Evolutionary conservation across 176 grass and related monocot genomes (phyloP).

Genomic region (Calamus simplicifolius): DNA sequence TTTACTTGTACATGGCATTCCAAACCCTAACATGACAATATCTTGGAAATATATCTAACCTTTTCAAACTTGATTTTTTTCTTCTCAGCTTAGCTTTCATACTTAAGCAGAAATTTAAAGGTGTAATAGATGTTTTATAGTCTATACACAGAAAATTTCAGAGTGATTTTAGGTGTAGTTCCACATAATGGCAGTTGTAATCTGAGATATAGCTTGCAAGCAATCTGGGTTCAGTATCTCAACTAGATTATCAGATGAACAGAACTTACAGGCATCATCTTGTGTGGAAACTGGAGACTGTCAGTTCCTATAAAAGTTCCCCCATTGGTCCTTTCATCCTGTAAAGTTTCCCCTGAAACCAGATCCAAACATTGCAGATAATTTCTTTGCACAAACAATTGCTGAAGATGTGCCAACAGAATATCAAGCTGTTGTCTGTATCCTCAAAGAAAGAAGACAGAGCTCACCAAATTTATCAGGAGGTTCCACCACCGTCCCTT

Average conservation of each 20-base stretch:
- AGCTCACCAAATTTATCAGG: constrained; percentile 87
- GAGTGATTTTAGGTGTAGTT: background rate
- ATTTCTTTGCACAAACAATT: too few relatives aligned
- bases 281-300: constrained; percentile 76
- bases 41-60: too few relatives aligned
- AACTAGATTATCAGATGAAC: background rate
- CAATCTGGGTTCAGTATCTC: background rate
- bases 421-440: background rate
- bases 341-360: constrained; percentile 64
- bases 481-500: constrained; percentile 93
- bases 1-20: too few relatives aligned
- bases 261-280: constrained; percentile 87
- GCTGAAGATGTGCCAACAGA: background rate
- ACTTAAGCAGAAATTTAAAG: too few relatives aligned
- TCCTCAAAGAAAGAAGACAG: constrained; percentile 13
- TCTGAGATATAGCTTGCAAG: background rate
- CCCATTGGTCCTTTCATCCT: constrained; percentile 71
- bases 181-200: too few relatives aligned
- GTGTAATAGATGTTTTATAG: too few relatives aligned
- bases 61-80: too few relatives aligned
- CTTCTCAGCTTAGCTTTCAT: too few relatives aligned
- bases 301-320: constrained; percentile 87
- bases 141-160: background rate
- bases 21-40: too few relatives aligned
- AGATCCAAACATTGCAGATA: background rate